These are phyloP conservation scores for Fusarium buxicola DNA, from an alignment of 2,329 filamentous ascomycete genomes.

Conservation along the genomic window DNA sequence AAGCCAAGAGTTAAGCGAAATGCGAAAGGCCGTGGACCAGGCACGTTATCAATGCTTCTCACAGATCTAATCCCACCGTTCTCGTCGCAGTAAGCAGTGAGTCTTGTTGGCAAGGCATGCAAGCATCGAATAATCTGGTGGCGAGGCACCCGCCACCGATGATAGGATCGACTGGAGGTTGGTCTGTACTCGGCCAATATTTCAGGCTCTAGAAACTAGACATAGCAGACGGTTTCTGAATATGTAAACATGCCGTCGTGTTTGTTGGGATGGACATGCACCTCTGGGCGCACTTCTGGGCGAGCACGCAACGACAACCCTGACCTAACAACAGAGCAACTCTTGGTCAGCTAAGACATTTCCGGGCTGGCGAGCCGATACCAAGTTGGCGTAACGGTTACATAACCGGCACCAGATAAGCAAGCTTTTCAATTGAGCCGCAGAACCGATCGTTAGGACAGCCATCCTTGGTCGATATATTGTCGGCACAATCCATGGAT, in stretches of 20 bases:
- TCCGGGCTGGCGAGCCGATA: constrained; percentile 17
- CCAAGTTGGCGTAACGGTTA: constrained; percentile 8
- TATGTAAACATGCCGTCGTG: background rate
- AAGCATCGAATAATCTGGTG: constrained; percentile 3
- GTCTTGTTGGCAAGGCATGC: background rate
- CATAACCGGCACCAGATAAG: constrained; percentile 25
- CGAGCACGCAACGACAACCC: constrained; percentile 21
- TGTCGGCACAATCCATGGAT: constrained; percentile 9
- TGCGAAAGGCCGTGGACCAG: constrained; percentile 17
- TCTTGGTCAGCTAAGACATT: constrained; percentile 1
- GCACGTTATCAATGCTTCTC: constrained; percentile 37
- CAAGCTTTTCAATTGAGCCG: background rate
- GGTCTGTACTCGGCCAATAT: constrained; percentile 5
- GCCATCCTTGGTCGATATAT: constrained; percentile 2
- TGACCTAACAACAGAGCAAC: constrained; percentile 15
- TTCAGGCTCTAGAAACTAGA: background rate
- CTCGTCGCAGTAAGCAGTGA: background rate
- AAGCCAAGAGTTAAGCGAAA: constrained; percentile 7
- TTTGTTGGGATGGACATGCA: constrained; percentile 13
- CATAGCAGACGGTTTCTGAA: background rate
- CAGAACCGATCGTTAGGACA: background rate
- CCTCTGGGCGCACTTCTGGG: background rate
- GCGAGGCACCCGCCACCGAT: background rate
- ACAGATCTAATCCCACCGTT: constrained; percentile 12
- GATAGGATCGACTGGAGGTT: background rate